Percentiles rank a stretch among this genome's conserved stretches.
These are phyloP conservation scores for Trichoderma gamsii DNA, from an alignment of 495 filamentous ascomycete genomes.

Conservation along the genomic window DNA sequence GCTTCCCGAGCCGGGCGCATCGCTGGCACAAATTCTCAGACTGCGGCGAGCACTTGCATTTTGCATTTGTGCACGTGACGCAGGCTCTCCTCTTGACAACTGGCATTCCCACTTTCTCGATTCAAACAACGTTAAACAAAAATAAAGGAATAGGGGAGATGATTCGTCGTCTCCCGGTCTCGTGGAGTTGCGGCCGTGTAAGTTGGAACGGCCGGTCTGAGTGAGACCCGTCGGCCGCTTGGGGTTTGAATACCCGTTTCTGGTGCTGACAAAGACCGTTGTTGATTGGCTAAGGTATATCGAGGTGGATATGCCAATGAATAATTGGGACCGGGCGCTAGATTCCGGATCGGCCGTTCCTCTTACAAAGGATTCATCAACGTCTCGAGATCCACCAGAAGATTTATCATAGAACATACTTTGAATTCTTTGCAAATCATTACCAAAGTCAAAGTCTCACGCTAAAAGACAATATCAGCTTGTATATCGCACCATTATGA, in stretches of 20 bases:
- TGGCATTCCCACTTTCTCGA: not conserved
- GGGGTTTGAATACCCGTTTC: not conserved
- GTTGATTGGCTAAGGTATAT: not conserved
- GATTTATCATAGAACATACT: too few relatives aligned
- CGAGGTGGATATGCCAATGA: not conserved
- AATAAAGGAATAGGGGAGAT: not conserved
- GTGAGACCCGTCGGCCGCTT: conserved; percentile 5
- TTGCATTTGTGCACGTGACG: conserved; percentile 14
- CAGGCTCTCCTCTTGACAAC: conserved; percentile 9
- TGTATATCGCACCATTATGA: too few relatives aligned
- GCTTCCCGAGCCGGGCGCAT: conserved; percentile 11
- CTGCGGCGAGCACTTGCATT: conserved; percentile 12
- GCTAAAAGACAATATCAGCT: too few relatives aligned
- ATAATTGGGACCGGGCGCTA: not conserved
- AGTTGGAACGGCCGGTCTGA: conserved; percentile 1
- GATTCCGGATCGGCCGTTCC: not conserved
- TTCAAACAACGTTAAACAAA: not conserved
- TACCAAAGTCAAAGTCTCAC: too few relatives aligned
- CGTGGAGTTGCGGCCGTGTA: not conserved
- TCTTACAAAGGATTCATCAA: too few relatives aligned
- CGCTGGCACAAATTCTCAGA: conserved; percentile 13
- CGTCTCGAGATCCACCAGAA: too few relatives aligned
- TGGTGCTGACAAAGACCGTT: not conserved
- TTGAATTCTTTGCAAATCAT: too few relatives aligned
- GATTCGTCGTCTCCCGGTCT: not conserved